Conservation (phyloP, 176 grass and related monocot genomes). For the Luzula sylvatica region DNA sequence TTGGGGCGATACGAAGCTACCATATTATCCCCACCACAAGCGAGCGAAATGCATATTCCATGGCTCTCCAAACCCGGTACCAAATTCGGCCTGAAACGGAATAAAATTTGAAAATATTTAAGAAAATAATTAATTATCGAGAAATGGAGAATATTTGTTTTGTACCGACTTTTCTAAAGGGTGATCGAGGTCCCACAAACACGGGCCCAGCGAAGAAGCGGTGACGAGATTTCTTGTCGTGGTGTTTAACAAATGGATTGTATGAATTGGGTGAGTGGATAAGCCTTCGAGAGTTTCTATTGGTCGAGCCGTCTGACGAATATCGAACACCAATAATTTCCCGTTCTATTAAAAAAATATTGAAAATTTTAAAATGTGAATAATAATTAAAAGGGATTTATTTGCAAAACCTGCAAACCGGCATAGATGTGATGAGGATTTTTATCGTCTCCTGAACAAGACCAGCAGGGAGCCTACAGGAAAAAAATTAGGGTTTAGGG, state of each 20-base stretch:
- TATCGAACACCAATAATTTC: conserved; percentile 83
- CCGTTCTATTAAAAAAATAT: conserved; percentile 44
- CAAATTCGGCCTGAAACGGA: conserved; percentile 38
- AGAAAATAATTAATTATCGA: conserved; percentile 1
- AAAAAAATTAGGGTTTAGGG: neutral
- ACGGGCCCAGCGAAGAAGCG: conserved; percentile 74
- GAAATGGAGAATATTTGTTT: neutral
- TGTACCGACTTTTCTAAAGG: conserved; percentile 29
- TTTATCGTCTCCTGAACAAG: conserved; percentile 49
- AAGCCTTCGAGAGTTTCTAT: conserved; percentile 43
- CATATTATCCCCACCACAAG: conserved; percentile 32
- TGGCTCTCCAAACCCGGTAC: conserved; percentile 37
- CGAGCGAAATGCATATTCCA: conserved; percentile 75
- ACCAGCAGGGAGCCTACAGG: conserved; percentile 79
- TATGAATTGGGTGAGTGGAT: conserved; percentile 58
- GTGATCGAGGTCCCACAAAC: conserved; percentile 49
- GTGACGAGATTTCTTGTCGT: conserved; percentile 48
- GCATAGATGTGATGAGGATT: conserved; percentile 49
- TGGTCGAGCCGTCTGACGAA: conserved; percentile 65
- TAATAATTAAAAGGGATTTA: neutral
- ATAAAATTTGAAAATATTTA: no score
- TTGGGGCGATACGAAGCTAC: conserved; percentile 66
- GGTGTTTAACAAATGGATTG: conserved; percentile 40
- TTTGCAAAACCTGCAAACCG: conserved; percentile 68
- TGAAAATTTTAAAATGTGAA: conserved; percentile 6